Conservation (phyloP, 192 early-diverging fungal species). For the Chytriomyces hyalinus region DNA sequence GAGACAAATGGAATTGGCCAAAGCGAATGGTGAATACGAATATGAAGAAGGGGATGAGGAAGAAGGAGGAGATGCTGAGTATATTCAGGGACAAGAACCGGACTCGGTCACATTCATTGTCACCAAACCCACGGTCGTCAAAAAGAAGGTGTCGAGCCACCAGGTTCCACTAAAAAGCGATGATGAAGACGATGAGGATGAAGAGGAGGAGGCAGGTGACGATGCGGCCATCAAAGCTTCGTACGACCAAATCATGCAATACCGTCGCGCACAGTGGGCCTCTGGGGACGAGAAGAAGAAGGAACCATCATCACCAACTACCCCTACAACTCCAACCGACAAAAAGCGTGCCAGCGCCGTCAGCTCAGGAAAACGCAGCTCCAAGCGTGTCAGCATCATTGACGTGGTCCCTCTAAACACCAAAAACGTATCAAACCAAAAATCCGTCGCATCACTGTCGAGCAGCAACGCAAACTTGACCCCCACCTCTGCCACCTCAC, state of each 20-base stretch:
- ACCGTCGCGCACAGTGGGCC: slow-evolving; percentile 21
- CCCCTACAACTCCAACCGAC: background rate
- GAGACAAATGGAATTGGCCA: slow-evolving; percentile 13
- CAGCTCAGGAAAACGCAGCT: background rate
- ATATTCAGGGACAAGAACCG: background rate
- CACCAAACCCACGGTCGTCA: background rate
- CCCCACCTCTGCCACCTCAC: background rate
- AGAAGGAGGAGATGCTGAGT: background rate
- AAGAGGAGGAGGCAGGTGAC: background rate
- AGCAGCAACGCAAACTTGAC: background rate
- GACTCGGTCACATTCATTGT: background rate
- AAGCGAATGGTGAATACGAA: background rate
- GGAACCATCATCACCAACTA: background rate
- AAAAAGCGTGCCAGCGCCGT: background rate
- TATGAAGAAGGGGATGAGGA: background rate
- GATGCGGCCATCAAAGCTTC: background rate
- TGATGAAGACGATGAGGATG: slow-evolving; percentile 21
- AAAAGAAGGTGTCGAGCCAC: background rate
- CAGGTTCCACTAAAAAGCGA: background rate
- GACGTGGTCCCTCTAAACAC: background rate
- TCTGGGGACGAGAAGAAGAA: background rate
- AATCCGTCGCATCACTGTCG: background rate
- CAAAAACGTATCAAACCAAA: background rate
- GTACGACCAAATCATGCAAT: slow-evolving; percentile 10
- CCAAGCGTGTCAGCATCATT: background rate